phyloP scores from a whole-genome alignment of 176 grass and related monocot species.

The Zoysia japonica region DNA sequence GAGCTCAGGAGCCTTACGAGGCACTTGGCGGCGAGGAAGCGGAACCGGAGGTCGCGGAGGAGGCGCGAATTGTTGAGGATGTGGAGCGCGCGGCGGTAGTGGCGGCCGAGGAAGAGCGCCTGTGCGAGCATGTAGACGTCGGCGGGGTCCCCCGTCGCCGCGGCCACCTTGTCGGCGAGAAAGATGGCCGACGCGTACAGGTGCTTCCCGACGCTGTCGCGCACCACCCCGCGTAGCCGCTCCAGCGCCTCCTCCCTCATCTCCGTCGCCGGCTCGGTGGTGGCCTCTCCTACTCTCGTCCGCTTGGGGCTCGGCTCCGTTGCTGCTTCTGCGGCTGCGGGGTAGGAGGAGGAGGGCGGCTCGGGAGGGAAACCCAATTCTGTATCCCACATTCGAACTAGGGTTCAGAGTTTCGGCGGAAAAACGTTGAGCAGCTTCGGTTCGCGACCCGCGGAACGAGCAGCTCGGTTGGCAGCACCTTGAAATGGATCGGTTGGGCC shows the following conservation, averaged over 20 bases:
- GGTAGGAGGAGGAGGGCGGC: neutral
- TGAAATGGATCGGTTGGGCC: neutral
- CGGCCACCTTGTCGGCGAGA: constrained; percentile 88
- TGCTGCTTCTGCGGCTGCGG: neutral
- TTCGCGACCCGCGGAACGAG: neutral
- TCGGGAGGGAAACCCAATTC: constrained; percentile 53
- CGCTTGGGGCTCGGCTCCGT: constrained; percentile 40
- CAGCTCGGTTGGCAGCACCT: neutral
- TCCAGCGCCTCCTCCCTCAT: constrained; percentile 90
- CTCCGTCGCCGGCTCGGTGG: neutral
- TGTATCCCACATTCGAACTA: constrained; percentile 50
- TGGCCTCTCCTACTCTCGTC: constrained; percentile 28
- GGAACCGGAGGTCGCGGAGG: constrained; percentile 75
- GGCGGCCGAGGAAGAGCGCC: constrained; percentile 80
- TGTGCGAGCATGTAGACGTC: constrained; percentile 97
- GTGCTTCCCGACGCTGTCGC: constrained; percentile 92
- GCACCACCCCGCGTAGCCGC: constrained; percentile 75
- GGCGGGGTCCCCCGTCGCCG: constrained; percentile 64
- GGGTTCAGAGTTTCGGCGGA: constrained; percentile 30
- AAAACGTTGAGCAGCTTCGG: neutral
- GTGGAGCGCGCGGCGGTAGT: constrained; percentile 87
- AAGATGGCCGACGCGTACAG: constrained; percentile 84
- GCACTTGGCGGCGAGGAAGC: constrained; percentile 97
- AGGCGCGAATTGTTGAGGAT: constrained; percentile 76
- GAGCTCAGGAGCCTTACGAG: constrained; percentile 51